phyloP scores from a whole-genome alignment of 345 rosid species.

The Diplotaxis tenuifolia region DNA sequence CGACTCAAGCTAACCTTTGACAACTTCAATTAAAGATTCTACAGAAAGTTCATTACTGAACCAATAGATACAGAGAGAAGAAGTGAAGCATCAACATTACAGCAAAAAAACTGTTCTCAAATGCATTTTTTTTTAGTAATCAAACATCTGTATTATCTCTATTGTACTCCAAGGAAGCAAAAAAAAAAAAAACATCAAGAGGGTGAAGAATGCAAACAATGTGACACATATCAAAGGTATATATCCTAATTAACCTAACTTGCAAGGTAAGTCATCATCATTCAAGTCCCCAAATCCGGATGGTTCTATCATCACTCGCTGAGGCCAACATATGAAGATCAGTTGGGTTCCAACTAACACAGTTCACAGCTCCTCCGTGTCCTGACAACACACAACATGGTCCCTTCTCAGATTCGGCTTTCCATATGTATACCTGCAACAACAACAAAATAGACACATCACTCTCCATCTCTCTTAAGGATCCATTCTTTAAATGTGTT shows the following conservation, averaged over 20 bases:
- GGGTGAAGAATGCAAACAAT: neutral
- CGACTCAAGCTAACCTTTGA: neutral
- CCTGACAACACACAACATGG: conserved; percentile 40
- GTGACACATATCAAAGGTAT: neutral
- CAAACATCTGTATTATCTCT: neutral
- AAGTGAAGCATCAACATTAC: neutral
- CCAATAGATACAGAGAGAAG: neutral
- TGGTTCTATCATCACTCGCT: conserved; percentile 58
- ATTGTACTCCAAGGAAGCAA: neutral
- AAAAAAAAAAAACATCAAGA: neutral
- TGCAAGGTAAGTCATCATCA: neutral
- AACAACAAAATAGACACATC: conserved; percentile 6
- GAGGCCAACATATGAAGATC: conserved; percentile 63
- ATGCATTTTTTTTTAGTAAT: neutral
- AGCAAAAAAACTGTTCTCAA: neutral
- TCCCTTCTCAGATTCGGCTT: conserved; percentile 21
- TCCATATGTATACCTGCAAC: conserved; percentile 60
- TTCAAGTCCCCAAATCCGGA: conserved; percentile 55
- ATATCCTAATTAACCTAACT: neutral
- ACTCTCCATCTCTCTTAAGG: conserved; percentile 6
- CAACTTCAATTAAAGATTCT: neutral
- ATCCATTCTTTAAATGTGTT: neutral
- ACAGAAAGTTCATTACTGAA: neutral
- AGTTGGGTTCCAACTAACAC: conserved; percentile 60
- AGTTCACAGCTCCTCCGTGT: conserved; percentile 55